Evolutionary conservation across 2,329 filamentous ascomycete genomes (phyloP), one percentile per base, ranked within the genome.

Genomic region (Pleomassaria siparia): DNA sequence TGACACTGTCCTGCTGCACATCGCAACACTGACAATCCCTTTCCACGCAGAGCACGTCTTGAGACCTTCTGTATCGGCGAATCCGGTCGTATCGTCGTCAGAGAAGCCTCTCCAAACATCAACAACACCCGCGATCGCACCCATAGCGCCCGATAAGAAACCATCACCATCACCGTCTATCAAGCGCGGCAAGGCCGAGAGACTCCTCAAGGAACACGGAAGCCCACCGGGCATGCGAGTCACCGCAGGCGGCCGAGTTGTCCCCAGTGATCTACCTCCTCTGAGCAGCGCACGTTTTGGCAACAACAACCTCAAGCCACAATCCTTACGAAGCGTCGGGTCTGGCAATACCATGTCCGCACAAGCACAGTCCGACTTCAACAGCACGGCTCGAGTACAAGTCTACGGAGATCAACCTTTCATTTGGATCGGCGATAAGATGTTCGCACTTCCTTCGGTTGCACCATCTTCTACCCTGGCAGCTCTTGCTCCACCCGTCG

Each of bases 201-300:
- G 68, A 33, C 71, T 79, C 33, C 72, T 79, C 59, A 76, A 78
- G 53, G 72, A 76, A 50, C 76, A 79, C 65, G 76, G 76, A 44
- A 79, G 76, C 29, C 76, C 76, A 28, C 74, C 73, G 18, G 74
- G 76, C 47, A 63, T 79, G 46, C 74, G 76, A 47, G 76, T 79
- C 35, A 79, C 76, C 40, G 76, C 76, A 51, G 76, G 76, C 30
- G 76, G 76, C n/a, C 72, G 76, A 15, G 74, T 79, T 50, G 76
- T 79, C n/a, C 76, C 76, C 12, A 76, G 71, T 43, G 76, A 72
- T 49, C 59, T 70, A 41, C 62, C 62, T 35, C 63, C 62, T n/a
- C 53, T 71, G 21, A 55, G 56, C 35, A 62, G 58, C 43, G 51
- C 61, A 16, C 62, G 64, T 44, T 67, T 62, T 49, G 58, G 36